Evolutionary conservation across 108 stramenopile genomes (phyloP), one percentile per base, ranked within the genome.

Genomic region (Cyclotella distinguenda): DNA sequence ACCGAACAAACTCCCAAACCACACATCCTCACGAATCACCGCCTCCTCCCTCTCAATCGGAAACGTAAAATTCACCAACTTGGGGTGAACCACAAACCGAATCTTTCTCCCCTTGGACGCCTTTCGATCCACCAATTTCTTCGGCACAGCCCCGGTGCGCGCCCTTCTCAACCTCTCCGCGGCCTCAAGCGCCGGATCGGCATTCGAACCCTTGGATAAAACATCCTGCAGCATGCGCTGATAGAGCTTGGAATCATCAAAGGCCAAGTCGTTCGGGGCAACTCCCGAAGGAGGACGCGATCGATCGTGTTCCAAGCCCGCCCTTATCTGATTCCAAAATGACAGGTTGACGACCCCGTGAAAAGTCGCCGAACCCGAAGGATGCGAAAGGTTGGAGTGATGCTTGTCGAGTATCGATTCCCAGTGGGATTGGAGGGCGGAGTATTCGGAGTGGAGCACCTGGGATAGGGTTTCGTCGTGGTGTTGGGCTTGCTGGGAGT

Each of bases 81-180:
- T 97, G 18, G 89, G 89, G 60, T 91, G 84, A 16, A 86, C 88
- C 25, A 67, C 72, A 80, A 95, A 97, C 5, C 95, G 90, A 63
- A 97, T 85, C 79, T 95, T 96, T 8, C 97, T 70, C 52, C 97
- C 97, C 64, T 97, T 97, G 67, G 91, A 94, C 7, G 97, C 97
- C 57, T 84, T 80, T 27, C 91, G 75, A 77, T 97, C 97, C 32
- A 97, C 95, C 8, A 51, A 28, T 40, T 81, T 83, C 65, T 79
- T 81, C 0, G 43, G 34, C 18, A 51, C 50, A 75, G 26, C 34
- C 46, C 27, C 46, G 69, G 40, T 2, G 35, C 48, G 44, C 32
- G 12, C 23, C 60, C 6, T n/a, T 38, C 51, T 65, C 67, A 77
- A 68, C 32, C 78, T 70, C 43, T 64, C 51, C 23, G 66, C 74